Percentiles rank a stretch among this genome's conserved stretches.
phyloP scores from a whole-genome alignment of 2,329 filamentous ascomycete species.

The Aspergillus puulaauensis region DNA sequence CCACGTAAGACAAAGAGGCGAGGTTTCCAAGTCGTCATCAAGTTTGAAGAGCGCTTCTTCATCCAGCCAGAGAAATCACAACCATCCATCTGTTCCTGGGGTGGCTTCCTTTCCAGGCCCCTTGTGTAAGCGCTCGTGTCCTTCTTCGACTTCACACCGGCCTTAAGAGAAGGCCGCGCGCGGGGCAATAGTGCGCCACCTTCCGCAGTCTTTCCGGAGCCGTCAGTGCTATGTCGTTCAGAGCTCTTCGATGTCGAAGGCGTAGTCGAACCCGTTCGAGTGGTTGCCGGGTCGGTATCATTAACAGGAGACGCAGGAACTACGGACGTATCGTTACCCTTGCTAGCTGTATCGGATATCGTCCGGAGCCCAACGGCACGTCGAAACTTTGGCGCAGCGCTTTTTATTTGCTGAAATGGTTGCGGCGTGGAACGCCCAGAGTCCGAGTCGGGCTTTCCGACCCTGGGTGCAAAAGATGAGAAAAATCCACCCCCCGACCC shows the following conservation, averaged over 20 bases:
- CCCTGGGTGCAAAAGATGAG: slow-evolving; percentile 49
- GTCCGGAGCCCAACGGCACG: slow-evolving; percentile 72
- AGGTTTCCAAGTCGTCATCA: slow-evolving; percentile 98
- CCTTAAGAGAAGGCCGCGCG: slow-evolving; percentile 52
- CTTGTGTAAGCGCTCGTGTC: slow-evolving; percentile 91
- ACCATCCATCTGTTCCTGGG: slow-evolving; percentile 76
- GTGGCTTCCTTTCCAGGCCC: slow-evolving; percentile 77
- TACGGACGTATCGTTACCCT: slow-evolving; percentile 46
- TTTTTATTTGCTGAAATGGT: slow-evolving; percentile 52
- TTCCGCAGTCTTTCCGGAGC: slow-evolving; percentile 49
- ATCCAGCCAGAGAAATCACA: slow-evolving; percentile 98
- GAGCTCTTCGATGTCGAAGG: slow-evolving; percentile 69
- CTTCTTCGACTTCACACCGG: slow-evolving; percentile 74
- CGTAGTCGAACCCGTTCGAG: slow-evolving; percentile 72
- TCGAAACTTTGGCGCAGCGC: slow-evolving; percentile 59
- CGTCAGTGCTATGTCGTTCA: slow-evolving; percentile 73
- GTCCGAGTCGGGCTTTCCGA: slow-evolving; percentile 48
- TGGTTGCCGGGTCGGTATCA: slow-evolving; percentile 62
- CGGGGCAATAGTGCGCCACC: slow-evolving; percentile 49
- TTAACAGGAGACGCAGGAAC: slow-evolving; percentile 47
- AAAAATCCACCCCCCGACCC: slow-evolving; percentile 44
- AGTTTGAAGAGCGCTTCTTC: slow-evolving; percentile 96
- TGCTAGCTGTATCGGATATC: slow-evolving; percentile 72
- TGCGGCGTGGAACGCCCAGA: slow-evolving; percentile 51
- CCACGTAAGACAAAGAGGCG: slow-evolving; percentile 94